Base-by-base conservation (phyloP, 169 alveolate species). In the Plasmodium inui region DNA sequence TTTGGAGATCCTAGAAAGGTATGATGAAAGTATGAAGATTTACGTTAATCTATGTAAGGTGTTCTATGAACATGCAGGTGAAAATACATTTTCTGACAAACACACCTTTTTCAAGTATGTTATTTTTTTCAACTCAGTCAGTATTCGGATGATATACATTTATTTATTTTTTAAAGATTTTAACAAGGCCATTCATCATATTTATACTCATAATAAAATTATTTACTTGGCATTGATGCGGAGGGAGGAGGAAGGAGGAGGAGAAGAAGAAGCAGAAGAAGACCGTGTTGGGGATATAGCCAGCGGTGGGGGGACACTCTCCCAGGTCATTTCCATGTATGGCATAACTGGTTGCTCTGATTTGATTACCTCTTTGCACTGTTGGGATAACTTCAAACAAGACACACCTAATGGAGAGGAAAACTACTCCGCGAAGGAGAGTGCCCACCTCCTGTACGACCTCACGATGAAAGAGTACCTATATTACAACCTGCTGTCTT, bases 1-100 rank as follows among this genome's bases (percentile, higher is more conserved):
- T 57, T 57, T 89, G 50, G 94, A 89, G 50, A 89, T 89, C 61
- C 34, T 89, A 67, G 94, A 79, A 57, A 79, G 82, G 50, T 89
- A 89, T 89, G 94, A 89, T 89, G 94, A 89, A 5, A 89, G 94
- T 61, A 89, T 89, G 84, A 89, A 89, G 82, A 78, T 89, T 57
- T 89, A 89, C 73, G 94, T 89, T 50, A 89, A 89, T 50, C 10
- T 89, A 89, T 89, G 94, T 41, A 89, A 89, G 61, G 74, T 89
- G 5, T 89, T 89, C 61, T 89, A 88, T 57, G 94, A 88, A 79
- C 41, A 88, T 61, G 50, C 82, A 37, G 83, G 89, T 34, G 82
- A 89, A 30, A 57, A 89, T 14, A 22, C 82, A 5, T 89, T 89
- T 89, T 12, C 89, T 10, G 76, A 89, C 53, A 61, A 73, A 14